phyloP scores from a whole-genome alignment of 2,329 filamentous ascomycete genomes.

The Neofusicoccum laricinum region DNA sequence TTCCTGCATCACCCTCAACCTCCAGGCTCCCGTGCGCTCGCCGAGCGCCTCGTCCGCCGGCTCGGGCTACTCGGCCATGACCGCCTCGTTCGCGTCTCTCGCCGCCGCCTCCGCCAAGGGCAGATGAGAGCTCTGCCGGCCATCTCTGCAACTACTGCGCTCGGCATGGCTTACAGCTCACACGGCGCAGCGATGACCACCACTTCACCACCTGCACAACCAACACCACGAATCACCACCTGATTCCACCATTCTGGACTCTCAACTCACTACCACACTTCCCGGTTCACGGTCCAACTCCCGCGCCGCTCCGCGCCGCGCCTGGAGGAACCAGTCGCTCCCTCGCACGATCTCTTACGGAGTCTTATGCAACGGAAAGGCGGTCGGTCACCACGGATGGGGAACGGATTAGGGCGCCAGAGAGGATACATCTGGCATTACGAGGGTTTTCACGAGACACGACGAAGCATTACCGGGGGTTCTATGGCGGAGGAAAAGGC shows the following conservation, averaged over 20 bases:
- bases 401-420: neutral
- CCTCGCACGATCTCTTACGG: neutral
- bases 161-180: neutral
- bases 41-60: slow-evolving; percentile 24
- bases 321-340: neutral
- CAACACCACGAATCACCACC: neutral
- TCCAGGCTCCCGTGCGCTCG: slow-evolving; percentile 29
- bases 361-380: slow-evolving; percentile 1
- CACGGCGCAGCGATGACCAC: neutral
- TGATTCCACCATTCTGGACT: neutral
- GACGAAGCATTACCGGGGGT: neutral
- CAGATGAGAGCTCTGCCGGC: neutral
- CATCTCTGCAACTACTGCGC: neutral
- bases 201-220: neutral
- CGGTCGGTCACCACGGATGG: neutral
- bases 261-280: neutral
- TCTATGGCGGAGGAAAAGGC: neutral
- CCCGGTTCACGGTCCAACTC: neutral
- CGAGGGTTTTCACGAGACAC: neutral
- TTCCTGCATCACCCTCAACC: slow-evolving; percentile 39
- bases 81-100: slow-evolving; percentile 39
- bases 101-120: slow-evolving; percentile 19
- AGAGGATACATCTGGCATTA: neutral
- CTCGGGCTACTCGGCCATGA: slow-evolving; percentile 38
- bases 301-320: neutral